phyloP scores from a whole-genome alignment of 805 yeast species.

The Nakazawaea wickerhamii region DNA sequence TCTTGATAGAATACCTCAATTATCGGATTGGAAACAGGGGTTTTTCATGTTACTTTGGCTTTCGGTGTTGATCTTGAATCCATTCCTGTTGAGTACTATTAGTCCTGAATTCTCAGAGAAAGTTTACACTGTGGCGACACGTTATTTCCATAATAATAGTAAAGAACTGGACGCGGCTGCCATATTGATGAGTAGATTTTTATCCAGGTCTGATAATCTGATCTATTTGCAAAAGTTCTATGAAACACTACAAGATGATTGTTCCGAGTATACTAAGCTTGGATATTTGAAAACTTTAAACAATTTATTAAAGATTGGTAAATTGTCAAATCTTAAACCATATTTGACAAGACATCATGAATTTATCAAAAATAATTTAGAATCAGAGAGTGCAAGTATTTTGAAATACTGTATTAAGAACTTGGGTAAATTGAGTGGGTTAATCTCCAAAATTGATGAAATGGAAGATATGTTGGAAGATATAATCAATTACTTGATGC shows the following conservation, averaged over 20 bases:
- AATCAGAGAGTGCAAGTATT: conserved; percentile 10
- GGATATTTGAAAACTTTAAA: conserved; percentile 21
- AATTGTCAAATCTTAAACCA: not conserved
- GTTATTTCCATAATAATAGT: conserved; percentile 39
- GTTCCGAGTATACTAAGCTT: conserved; percentile 14
- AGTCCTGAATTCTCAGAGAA: conserved; percentile 24
- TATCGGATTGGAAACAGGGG: conserved; percentile 37
- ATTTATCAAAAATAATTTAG: not conserved
- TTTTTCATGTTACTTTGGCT: conserved; percentile 66
- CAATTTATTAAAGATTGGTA: conserved; percentile 18
- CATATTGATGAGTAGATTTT: conserved; percentile 44
- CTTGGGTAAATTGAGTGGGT: conserved; percentile 35
- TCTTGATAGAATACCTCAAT: conserved; percentile 20
- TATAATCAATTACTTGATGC: conserved; percentile 43
- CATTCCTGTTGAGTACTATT: conserved; percentile 54
- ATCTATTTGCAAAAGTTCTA: conserved; percentile 24
- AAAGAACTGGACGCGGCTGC: conserved; percentile 53
- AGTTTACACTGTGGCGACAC: conserved; percentile 31
- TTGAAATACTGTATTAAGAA: conserved; percentile 25
- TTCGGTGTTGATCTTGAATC: conserved; percentile 61
- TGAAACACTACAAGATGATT: conserved; percentile 16
- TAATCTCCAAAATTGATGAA: conserved; percentile 16
- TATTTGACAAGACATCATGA: not conserved
- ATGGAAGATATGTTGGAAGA: conserved; percentile 38
- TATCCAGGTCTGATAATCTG: conserved; percentile 42